A percentile compares a stretch with the other conserved stretches of the same genome.
Evolutionary conservation across 306 rosid species (phyloP).

Genomic region (Parietaria judaica): DNA sequence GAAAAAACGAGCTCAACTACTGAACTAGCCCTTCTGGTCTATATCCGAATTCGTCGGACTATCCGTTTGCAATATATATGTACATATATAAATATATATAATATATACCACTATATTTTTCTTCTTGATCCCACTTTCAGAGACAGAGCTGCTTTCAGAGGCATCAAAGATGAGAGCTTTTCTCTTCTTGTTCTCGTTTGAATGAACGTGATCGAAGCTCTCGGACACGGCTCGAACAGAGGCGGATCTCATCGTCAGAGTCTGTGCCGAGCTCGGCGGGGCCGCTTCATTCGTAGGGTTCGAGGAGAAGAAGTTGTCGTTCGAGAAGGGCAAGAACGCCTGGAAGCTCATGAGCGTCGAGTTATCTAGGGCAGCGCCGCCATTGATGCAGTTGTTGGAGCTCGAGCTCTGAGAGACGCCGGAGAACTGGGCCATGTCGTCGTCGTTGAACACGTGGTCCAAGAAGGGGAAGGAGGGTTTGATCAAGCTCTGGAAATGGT

Average conservation of each 20-base stretch:
- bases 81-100: not conserved
- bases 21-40: too few species aligned
- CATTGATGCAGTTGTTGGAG: not conserved
- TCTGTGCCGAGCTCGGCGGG: constrained; percentile 39
- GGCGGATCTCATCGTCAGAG: not conserved
- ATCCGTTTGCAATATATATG: not conserved
- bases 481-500: not conserved
- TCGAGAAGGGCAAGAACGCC: constrained; percentile 41
- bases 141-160: constrained; percentile 50
- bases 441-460: not conserved
- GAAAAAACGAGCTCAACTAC: too few species aligned
- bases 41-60: too few species aligned
- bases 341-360: constrained; percentile 45
- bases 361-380: constrained; percentile 14
- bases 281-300: constrained; percentile 17
- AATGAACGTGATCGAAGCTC: not conserved
- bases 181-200: constrained; percentile 48
- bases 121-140: constrained; percentile 42
- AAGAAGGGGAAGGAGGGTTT: not conserved
- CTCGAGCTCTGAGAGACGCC: too few species aligned
- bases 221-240: constrained; percentile 12
- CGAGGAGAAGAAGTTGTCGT: constrained; percentile 36
- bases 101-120: constrained; percentile 31
- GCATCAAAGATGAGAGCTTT: constrained; percentile 25
- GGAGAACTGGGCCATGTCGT: too few species aligned